phyloP scores from a whole-genome alignment of 164 flowering plant genomes.

The Platanus orientalis region DNA sequence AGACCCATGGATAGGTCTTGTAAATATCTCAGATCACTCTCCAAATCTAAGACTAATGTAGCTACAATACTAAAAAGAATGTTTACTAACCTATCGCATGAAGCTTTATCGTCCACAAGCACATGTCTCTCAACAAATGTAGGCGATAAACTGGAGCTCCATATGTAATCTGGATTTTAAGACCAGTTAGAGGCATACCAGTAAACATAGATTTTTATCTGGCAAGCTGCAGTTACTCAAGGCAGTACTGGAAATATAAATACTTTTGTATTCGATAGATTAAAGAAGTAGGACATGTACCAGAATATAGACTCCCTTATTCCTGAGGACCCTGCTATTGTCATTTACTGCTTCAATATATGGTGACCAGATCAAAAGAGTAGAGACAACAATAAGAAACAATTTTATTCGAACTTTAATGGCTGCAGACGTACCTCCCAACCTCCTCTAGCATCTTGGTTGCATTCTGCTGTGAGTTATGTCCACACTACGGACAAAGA shows the following conservation, averaged over 20 bases:
- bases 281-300: slow-evolving; percentile 28
- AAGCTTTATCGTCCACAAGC: slow-evolving; percentile 63
- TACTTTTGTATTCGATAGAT: neutral
- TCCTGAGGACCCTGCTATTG: slow-evolving; percentile 85
- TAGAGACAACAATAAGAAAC: slow-evolving; percentile 12
- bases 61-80: neutral
- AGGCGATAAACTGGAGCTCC: slow-evolving; percentile 75
- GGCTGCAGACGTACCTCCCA: slow-evolving; percentile 45
- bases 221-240: neutral
- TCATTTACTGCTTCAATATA: slow-evolving; percentile 67
- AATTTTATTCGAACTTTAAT: slow-evolving; percentile 1
- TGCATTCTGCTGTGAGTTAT: slow-evolving; percentile 54
- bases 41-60: no score
- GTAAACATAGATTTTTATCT: neutral
- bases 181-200: neutral
- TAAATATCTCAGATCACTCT: neutral
- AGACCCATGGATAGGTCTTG: no score
- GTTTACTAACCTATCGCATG: slow-evolving; percentile 68
- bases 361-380: slow-evolving; percentile 38
- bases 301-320: slow-evolving; percentile 72
- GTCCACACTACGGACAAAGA: slow-evolving; percentile 60
- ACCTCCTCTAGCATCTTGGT: slow-evolving; percentile 71
- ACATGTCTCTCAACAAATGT: slow-evolving; percentile 41
- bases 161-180: slow-evolving; percentile 63
- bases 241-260: neutral